Conservation (phyloP, 2,329 filamentous ascomycete genomes). For the Hypoxylon sp. region DNA sequence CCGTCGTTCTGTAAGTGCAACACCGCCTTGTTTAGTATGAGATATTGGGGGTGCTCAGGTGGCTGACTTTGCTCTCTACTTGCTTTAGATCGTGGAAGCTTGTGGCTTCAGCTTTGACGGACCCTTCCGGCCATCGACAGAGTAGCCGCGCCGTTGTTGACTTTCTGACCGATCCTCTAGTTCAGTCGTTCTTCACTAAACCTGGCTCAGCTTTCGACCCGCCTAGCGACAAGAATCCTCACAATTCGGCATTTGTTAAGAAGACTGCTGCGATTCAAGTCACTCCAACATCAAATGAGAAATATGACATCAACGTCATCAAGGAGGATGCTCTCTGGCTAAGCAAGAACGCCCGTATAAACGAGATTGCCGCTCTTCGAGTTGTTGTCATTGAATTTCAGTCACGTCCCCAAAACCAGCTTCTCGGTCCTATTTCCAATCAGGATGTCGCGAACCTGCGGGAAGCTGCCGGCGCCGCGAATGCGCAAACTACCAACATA, state of each 20-base stretch:
- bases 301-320: conserved; percentile 80
- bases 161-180: conserved; percentile 79
- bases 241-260: conserved; percentile 81
- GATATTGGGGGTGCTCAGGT: neutral
- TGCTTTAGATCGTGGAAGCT: conserved; percentile 70
- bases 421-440: conserved; percentile 78
- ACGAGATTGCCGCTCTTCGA: conserved; percentile 84
- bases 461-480: conserved; percentile 76
- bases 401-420: conserved; percentile 77
- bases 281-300: conserved; percentile 73
- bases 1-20: conserved; percentile 78
- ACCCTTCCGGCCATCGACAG: conserved; percentile 69
- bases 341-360: conserved; percentile 80
- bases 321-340: conserved; percentile 91
- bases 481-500: conserved; percentile 69
- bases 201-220: conserved; percentile 76
- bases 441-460: conserved; percentile 83
- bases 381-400: conserved; percentile 88
- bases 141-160: conserved; percentile 67
- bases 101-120: conserved; percentile 66
- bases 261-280: conserved; percentile 90
- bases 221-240: conserved; percentile 65
- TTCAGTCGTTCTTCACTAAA: conserved; percentile 74
- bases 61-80: conserved; percentile 12
- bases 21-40: neutral